Evolutionary conservation across 192 early-diverging fungal species (phyloP).

Genomic region (Rhizophagus prolifer): DNA sequence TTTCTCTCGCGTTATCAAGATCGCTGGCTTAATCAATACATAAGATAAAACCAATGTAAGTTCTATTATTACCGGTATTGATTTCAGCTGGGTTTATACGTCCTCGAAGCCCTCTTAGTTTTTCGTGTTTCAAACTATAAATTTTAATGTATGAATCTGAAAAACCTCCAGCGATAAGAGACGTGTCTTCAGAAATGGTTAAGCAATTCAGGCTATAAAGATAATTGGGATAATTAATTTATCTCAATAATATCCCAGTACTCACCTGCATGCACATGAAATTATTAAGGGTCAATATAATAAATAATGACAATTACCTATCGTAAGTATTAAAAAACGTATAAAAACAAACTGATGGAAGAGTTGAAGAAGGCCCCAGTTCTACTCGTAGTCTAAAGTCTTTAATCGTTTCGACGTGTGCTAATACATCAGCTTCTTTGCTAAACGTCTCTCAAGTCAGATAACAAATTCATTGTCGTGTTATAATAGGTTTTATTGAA

Average conservation of each 20-base stretch:
- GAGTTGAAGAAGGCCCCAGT: constrained; percentile 57
- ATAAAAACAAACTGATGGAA: constrained; percentile 91
- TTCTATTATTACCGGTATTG: constrained; percentile 26
- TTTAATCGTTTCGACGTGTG: constrained; percentile 74
- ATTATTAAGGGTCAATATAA: not conserved
- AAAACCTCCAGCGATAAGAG: constrained; percentile 85
- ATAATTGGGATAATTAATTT: not conserved
- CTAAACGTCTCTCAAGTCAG: constrained; percentile 42
- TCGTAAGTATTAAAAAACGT: constrained; percentile 94
- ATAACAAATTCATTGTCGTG: constrained; percentile 39
- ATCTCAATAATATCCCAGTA: no score
- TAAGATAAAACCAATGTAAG: not conserved
- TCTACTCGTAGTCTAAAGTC: constrained; percentile 75
- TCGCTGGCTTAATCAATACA: constrained; percentile 47
- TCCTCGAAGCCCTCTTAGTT: constrained; percentile 62
- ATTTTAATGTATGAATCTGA: constrained; percentile 91
- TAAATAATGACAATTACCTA: constrained; percentile 36
- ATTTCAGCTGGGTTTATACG: constrained; percentile 60
- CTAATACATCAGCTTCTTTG: constrained; percentile 75
- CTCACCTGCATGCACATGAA: no score
- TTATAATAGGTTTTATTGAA: constrained; percentile 32
- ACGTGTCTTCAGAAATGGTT: constrained; percentile 76
- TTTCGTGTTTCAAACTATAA: constrained; percentile 85
- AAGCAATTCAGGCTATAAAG: constrained; percentile 75
- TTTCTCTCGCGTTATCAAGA: constrained; percentile 60